phyloP scores from a whole-genome alignment of 106 monocot genomes.

The Acorus gramineus region DNA sequence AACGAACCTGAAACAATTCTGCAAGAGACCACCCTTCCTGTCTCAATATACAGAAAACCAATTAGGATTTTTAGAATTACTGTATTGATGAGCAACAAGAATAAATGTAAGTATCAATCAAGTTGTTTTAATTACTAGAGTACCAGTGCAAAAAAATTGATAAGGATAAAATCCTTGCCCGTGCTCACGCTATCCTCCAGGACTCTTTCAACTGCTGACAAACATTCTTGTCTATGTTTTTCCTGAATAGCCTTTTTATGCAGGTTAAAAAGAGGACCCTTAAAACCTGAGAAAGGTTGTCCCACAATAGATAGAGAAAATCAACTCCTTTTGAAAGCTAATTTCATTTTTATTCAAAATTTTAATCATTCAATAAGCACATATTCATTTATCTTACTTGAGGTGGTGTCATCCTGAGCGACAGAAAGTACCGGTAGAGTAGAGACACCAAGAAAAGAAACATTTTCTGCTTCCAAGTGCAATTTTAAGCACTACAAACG shows the following conservation, averaged over 20 bases:
- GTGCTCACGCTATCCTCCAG: constrained; percentile 45
- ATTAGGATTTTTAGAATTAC: not conserved
- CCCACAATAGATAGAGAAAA: too few relatives aligned
- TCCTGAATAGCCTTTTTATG: constrained; percentile 43
- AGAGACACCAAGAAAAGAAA: constrained; percentile 37
- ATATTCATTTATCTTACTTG: constrained; percentile 15
- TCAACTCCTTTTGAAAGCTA: too few relatives aligned
- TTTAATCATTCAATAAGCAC: too few relatives aligned
- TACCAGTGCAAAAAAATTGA: constrained; percentile 97
- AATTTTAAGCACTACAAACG: constrained; percentile 30
- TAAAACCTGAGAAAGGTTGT: constrained; percentile 14
- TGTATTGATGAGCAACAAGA: not conserved
- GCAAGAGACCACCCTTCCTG: constrained; percentile 97
- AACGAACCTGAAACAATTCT: constrained; percentile 47
- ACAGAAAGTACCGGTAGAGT: constrained; percentile 47
- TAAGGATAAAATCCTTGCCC: constrained; percentile 62
- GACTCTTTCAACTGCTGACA: constrained; percentile 42
- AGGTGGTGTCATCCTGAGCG: constrained; percentile 2
- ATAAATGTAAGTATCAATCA: not conserved
- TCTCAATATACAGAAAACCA: not conserved
- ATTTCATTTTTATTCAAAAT: too few relatives aligned
- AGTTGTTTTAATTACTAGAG: not conserved
- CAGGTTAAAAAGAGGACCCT: constrained; percentile 19
- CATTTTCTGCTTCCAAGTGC: constrained; percentile 36
- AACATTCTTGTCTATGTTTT: constrained; percentile 56